Base-by-base conservation (phyloP, 2,329 filamentous ascomycete genomes). In the Tolypocladium pustulatum region DNA sequence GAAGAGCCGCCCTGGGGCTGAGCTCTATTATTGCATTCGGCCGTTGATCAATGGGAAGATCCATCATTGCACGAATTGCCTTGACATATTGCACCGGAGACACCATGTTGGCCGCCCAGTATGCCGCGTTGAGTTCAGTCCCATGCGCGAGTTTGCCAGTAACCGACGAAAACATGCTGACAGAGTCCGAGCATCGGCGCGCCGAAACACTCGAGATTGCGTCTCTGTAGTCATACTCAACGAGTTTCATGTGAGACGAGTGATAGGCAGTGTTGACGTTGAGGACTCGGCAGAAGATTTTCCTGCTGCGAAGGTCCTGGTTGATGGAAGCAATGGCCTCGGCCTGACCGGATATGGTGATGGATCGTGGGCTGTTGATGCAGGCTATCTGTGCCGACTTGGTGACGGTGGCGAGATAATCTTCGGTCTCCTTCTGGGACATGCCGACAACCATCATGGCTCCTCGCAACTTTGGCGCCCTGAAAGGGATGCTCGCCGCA, bases 31-130 rank as follows among this genome's bases (percentile, higher is more conserved):
- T 65, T 2, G 75, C 52, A 13, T 72, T 66, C 0, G 75, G 74
- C 6, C 63, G 61, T 17, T 70, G 59, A 9, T 67, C 63, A 5
- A 54, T 34, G 4, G 69, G 55, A 2, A 66, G 59, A 12, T 49
- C 58, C 65, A 74, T 67, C 64, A 79, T 69, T 12, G 65, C 56
- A 37, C 66, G 60, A 4, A 81, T 60, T 0, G 77, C 78, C 7
- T 69, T 65, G 9, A 71, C 65, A 60, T 78, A 81, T 5, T 72
- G 69, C 10, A 82, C 79, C 0, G 73, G 72, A 2, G 72, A 74
- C 1, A 74, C 70, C 63, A 81, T 63, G 57, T 81, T 81, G 2
- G 69, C 63, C 2, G 71, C 69, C 79, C 79, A 82, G 62, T 81
- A 82, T 0, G 63, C 57, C 1, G 68, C 63, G 9, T 67, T 66